Base-by-base conservation (phyloP, 1,284 basidiomycete species). In the Fomitopsis schrenkii region DNA sequence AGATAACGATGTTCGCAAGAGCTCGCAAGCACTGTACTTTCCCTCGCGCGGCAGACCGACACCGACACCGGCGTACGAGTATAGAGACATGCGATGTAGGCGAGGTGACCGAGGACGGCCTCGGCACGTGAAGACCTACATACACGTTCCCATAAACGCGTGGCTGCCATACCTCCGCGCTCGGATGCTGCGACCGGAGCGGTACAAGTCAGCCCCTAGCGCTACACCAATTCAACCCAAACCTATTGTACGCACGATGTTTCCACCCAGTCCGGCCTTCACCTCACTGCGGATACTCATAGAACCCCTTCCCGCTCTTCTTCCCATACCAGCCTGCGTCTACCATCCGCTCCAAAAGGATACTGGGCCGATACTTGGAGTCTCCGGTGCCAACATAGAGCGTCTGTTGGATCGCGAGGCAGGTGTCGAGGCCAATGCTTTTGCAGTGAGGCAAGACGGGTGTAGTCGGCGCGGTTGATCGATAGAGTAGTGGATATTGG, bases 251-350 rank as follows among this genome's bases (percentile, higher is more conserved):
- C 41, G 40, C 40, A 44, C 48, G 19, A 26, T 38, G 46, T 7
- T n/a, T 45, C 19, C 50, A 60, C 55, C 54, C 56, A 52, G 52
- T 42, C 35, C 41, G 6, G 46, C 28, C 26, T 19, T 22, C 19
- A 26, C 30, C 44, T 63, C 61, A 71, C 61, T 70, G 61, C 46
- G 66, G 59, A 63, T 92, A 90, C 62, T 94, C 91, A 70, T 96
- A 97, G 76, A 97, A 95, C 30, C 93, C 93, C 73, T 89, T 92
- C 3, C 93, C 91, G 62, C 84, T 91, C 81, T 96, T 98, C 80
- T 85, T 91, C n/a, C 96, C 96, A 60, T 90, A 82, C 93, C 94
- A 98, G 44, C 93, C 91, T 17, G 96, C 97, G 72, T 98, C 94
- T 9, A 98, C 96, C 96, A 98, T 98, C 40, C 94, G 83, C 67